Base-by-base conservation (phyloP, 768 basidiomycete genomes). In the Tulasnella sp. region DNA sequence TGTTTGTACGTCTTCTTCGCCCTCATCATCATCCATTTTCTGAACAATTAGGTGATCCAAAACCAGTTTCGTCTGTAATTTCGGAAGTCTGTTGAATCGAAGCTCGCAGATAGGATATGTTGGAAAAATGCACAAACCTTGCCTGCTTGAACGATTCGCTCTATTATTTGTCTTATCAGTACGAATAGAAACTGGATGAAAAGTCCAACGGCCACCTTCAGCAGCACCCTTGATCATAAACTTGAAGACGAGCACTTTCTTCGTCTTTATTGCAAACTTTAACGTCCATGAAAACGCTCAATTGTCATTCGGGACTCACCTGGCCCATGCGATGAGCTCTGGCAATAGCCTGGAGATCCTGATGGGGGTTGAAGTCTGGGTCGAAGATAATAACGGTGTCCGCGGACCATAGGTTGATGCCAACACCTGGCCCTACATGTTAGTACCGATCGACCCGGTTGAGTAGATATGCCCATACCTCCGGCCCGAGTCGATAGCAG, bases 281-380 rank as follows among this genome's bases (percentile, higher is more conserved):
- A 32, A 32, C 23, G 13, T 29, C 29, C 18, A 48, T 9, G 4
- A 11, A 5, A 9, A 16, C 42, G 70, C 3, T 2, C n/a, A 26
- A 71, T n/a, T 40, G 44, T 13, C 46, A 26, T 26, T 23, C 16
- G 18, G 16, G 18, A 73, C 77, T 32, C 70, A 77, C 77, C 69
- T 77, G 98, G 1, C 98, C 98, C 82, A 92, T 99, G 75, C 98
- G 90, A 86, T 99, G 95, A 35, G 95, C 90, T 73, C 98, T 91
- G 29, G 96, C 91, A 78, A 99, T 98, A 44, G 98, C 98, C 89
- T 97, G 95, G 73, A 96, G 86, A 85, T 96, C 95, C 93, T 82
- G 93, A 84, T 98, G 95, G n/a, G 97, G 97, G 82, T 99, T 99
- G 84, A 96, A 99, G 85, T 99, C 98, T 0, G 96, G 95, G 82